Base-by-base conservation (phyloP, 2,329 filamentous ascomycete species). In the Pseudocercospora cruenta region DNA sequence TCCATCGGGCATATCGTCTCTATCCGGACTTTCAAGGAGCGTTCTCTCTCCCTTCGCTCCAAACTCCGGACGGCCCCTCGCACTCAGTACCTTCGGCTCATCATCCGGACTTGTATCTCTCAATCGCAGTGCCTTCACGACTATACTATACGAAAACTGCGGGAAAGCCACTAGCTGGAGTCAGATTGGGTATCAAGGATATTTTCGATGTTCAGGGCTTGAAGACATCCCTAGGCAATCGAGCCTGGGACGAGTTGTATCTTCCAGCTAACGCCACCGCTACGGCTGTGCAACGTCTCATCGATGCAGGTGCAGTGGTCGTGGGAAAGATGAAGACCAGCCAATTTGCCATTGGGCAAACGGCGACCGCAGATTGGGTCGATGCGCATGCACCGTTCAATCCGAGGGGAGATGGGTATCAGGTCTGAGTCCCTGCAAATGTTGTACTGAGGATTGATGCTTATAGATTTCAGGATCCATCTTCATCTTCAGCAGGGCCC, bases 121-220 rank as follows among this genome's bases (percentile, higher is more conserved):
- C 31, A 14, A 33, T 33, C 31, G 31, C 31, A 33, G 31, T 33
- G 4, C 31, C 31, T 33, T 33, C 31, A 33, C 31, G 31, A 33
- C 10, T 33, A 4, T 33, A 33, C 4, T 12, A 33, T 4, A 33
- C 10, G 10, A 82, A 80, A 31, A 85, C 83, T 0, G 69, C 74
- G 0, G 77, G 80, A 16, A 82, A 85, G 70, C 87, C 87, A 0
- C 78, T 90, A 0, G 83, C 85, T 4, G 87, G 88, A n/a, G 81
- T 88, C 5, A 82, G 88, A 19, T 73, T 90, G 0, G 86, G 82
- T 0, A 80, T 89, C 62, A 90, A 90, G 73, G 88, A 90, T 69
- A 85, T 88, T 53, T 87, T 82, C 71, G 80, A 86, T 63, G 74
- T 89, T 43, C 80, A 82, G 36, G 88, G 87, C 2, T 73, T 88